Evolutionary conservation across 2,329 filamentous ascomycete species (phyloP).

Genomic region (Geosmithia morbida): DNA sequence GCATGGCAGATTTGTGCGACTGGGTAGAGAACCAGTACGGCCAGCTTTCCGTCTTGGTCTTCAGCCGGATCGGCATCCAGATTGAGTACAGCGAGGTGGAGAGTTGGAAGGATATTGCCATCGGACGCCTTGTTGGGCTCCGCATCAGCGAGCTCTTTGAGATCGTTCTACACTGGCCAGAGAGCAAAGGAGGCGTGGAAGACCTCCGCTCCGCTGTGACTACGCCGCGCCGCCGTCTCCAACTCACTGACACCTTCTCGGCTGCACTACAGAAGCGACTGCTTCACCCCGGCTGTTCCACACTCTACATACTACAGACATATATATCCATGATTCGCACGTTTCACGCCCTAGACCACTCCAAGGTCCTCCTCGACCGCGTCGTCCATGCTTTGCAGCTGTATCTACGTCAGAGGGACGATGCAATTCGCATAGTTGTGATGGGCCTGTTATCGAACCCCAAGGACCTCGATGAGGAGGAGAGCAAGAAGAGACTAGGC

Average conservation of each 20-base stretch:
- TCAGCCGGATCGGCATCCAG: constrained; percentile 28
- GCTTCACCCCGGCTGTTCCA: constrained; percentile 63
- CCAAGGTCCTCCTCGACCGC: constrained; percentile 61
- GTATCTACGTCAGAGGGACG: constrained; percentile 65
- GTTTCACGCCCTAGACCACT: constrained; percentile 61
- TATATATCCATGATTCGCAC: constrained; percentile 71
- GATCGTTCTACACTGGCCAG: constrained; percentile 63
- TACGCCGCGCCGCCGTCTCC: constrained; percentile 50
- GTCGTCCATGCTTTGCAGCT: constrained; percentile 59
- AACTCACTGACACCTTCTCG: constrained; percentile 57
- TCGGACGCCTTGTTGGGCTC: constrained; percentile 52
- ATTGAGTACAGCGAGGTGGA: constrained; percentile 43
- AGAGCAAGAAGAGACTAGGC: constrained; percentile 36
- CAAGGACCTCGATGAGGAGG: constrained; percentile 32
- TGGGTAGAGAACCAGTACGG: constrained; percentile 59
- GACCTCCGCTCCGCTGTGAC: constrained; percentile 60
- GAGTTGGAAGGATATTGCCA: constrained; percentile 56
- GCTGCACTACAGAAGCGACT: constrained; percentile 49
- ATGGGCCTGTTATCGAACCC: constrained; percentile 54
- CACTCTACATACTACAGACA: constrained; percentile 58
- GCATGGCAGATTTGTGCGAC: constrained; percentile 42
- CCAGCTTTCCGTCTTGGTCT: constrained; percentile 47
- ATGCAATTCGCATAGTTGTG: constrained; percentile 66
- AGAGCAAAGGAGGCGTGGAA: constrained; percentile 55
- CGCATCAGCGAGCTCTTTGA: constrained; percentile 64